Percentiles rank a stretch among this genome's conserved stretches.
phyloP scores from a whole-genome alignment of 2,329 filamentous ascomycete species.

The Graphilbum fragrans region DNA sequence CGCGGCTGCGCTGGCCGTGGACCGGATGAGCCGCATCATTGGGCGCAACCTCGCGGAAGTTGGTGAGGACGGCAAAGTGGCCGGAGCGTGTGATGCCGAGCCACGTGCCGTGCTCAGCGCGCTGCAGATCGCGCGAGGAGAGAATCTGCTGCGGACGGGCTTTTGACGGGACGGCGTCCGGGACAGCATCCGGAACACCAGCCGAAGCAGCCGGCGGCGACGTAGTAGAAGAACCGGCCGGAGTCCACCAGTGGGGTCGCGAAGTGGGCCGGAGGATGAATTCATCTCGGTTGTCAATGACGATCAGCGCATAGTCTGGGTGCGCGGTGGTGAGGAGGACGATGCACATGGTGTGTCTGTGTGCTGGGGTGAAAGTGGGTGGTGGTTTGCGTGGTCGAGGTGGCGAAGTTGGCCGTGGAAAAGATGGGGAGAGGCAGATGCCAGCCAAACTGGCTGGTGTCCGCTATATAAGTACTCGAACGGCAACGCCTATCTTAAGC shows the following conservation, averaged over 20 bases:
- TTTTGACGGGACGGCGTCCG: not conserved
- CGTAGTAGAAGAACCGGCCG: slow-evolving; percentile 14
- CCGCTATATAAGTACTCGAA: no score
- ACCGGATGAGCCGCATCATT: slow-evolving; percentile 39
- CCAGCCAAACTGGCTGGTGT: no score
- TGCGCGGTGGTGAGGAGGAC: slow-evolving; percentile 64
- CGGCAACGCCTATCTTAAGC: no score
- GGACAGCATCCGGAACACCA: not conserved
- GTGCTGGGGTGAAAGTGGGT: not conserved
- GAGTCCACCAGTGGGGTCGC: slow-evolving; percentile 51
- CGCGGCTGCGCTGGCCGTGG: slow-evolving; percentile 43
- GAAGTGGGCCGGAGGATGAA: slow-evolving; percentile 54
- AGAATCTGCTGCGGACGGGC: slow-evolving; percentile 28
- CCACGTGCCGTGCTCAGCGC: slow-evolving; percentile 53
- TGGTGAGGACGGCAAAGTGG: slow-evolving; percentile 52
- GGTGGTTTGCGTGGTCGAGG: no score
- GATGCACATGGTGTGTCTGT: slow-evolving; percentile 54
- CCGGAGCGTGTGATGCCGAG: slow-evolving; percentile 49
- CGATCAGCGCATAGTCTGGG: slow-evolving; percentile 61
- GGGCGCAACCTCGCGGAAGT: slow-evolving; percentile 46
- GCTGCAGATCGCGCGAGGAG: slow-evolving; percentile 49
- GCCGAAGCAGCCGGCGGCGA: slow-evolving; percentile 5
- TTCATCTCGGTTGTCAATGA: slow-evolving; percentile 70
- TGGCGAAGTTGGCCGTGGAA: no score
- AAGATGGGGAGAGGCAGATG: no score